Percentiles rank a stretch among this genome's conserved stretches.
Evolutionary conservation across 2,329 filamentous ascomycete genomes (phyloP).

Genomic region (Xylariaceae sp.): DNA sequence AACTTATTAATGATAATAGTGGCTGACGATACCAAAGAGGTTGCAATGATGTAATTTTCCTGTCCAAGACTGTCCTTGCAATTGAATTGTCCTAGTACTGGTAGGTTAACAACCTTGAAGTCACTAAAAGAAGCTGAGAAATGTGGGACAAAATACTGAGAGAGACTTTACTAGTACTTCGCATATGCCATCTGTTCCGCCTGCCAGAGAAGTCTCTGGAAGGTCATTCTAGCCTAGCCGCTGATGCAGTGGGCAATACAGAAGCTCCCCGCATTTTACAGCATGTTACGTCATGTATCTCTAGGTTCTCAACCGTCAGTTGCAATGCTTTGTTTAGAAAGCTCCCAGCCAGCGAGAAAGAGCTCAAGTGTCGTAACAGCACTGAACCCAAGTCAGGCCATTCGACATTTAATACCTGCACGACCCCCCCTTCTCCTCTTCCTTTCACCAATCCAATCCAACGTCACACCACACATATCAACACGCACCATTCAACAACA

Average conservation of each 20-base stretch:
- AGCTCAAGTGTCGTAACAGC: not conserved
- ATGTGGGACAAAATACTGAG: too few relatives aligned
- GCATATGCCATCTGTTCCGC: too few relatives aligned
- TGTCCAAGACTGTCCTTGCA: too few relatives aligned
- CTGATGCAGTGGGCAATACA: not conserved
- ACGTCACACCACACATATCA: constrained; percentile 8
- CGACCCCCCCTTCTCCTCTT: constrained; percentile 14
- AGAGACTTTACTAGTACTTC: too few relatives aligned
- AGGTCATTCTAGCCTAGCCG: not conserved
- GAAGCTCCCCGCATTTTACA: constrained; percentile 19
- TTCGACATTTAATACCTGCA: constrained; percentile 3
- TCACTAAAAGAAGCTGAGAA: too few relatives aligned
- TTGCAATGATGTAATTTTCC: constrained; percentile 13
- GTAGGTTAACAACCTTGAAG: too few relatives aligned
- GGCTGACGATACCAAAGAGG: not conserved
- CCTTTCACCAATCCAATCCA: constrained; percentile 16
- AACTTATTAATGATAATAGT: too few relatives aligned
- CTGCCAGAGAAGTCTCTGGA: not conserved
- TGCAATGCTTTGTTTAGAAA: not conserved
- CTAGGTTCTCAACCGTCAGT: constrained; percentile 1
- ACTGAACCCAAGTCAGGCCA: constrained; percentile 18
- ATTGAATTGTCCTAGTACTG: too few relatives aligned
- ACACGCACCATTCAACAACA: not conserved
- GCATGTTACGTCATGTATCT: constrained; percentile 20
- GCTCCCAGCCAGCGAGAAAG: not conserved